Evolutionary conservation across 208 protist genomes (phyloP), one percentile per base, ranked within the genome.

Genomic region (Phytomonas sp.): DNA sequence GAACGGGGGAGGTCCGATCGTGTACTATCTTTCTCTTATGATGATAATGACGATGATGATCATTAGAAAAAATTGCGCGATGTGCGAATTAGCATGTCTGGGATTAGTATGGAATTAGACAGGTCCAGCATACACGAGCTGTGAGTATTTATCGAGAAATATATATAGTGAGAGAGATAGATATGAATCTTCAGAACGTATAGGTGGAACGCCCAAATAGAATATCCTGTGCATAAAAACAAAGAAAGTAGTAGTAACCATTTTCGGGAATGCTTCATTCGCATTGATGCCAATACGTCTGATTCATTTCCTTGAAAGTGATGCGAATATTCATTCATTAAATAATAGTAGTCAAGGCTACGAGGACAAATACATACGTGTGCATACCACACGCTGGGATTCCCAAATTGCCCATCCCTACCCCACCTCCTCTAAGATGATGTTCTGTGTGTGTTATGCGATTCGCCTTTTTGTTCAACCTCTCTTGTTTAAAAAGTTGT

Each of bases 141-240:
- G 13, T 60, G 46, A 36, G 46, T 28, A 64, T 34, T 29, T 68
- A 2, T 60, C 2, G n/a, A 31, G 31, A 20, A 56, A 20, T 20
- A 34, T 68, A 63, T 64, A 68, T 34, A 34, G 2, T 23, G 63
- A 34, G 4, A 34, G 9, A 30, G 30, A 36, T 23, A 63, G 15
- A 59, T 15, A 59, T 15, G 23, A 15, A 23, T 23, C 17, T 15
- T 59, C 51, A 59, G 51, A 15, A 59, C 51, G 23, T 59, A 59
- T 15, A 59, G 51, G 17, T n/a, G n/a, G n/a, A n/a, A n/a, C n/a
- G n/a, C n/a, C 23, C 23, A 6, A 20, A 64, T 34, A 64, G 31
- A 43, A 64, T 64, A 64, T n/a, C 13, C 36, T 64, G 23, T 64
- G 23, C 11, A 64, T 40, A 64, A 43, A 23, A 15, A 64, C 13